These are phyloP conservation scores for Cladobotryum mycophilum DNA, from an alignment of 2,329 filamentous ascomycete genomes.

Conservation along the genomic window DNA sequence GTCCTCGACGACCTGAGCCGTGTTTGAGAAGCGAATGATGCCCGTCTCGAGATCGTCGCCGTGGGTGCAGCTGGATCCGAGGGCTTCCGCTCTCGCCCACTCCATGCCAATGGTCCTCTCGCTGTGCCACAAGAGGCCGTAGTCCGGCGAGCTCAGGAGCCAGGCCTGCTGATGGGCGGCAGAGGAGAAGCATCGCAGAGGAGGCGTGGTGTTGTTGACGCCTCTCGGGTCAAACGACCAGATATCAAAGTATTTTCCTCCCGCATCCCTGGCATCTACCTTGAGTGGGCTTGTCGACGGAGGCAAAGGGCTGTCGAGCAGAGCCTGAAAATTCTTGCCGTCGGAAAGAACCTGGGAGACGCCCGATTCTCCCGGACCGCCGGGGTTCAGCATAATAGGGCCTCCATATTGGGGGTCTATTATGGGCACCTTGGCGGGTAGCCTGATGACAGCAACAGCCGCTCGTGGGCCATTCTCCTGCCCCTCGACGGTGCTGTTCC, in stretches of 20 bases:
- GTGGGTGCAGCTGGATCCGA: constrained; percentile 18
- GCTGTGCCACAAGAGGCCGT: constrained; percentile 6
- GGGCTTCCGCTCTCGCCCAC: constrained; percentile 17
- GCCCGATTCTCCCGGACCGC: constrained; percentile 13
- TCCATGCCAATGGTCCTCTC: constrained; percentile 15
- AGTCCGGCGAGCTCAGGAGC: constrained; percentile 12
- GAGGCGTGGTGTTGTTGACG: constrained; percentile 32
- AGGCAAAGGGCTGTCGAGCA: constrained; percentile 2
- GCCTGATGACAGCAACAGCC: constrained; percentile 12
- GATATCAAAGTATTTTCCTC: constrained; percentile 28
- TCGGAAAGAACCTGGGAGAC: constrained; percentile 11
- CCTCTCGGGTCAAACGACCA: constrained; percentile 37
- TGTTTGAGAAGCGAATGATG: constrained; percentile 32
- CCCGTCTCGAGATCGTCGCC: constrained; percentile 16
- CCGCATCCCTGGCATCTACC: neutral
- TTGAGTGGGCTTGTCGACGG: no score
- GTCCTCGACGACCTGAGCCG: constrained; percentile 40
- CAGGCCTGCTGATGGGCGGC: constrained; percentile 12
- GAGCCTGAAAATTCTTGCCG: constrained; percentile 8
- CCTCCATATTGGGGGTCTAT: constrained; percentile 14
- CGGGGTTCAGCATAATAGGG: constrained; percentile 3
- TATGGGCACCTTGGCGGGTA: constrained; percentile 13
- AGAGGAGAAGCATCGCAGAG: constrained; percentile 7
- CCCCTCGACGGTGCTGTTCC: constrained; percentile 6
- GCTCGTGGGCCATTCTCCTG: constrained; percentile 5